Percentiles rank a stretch among this genome's conserved stretches.
Conservation (phyloP, 257 asterid species). For the Striga asiatica region DNA sequence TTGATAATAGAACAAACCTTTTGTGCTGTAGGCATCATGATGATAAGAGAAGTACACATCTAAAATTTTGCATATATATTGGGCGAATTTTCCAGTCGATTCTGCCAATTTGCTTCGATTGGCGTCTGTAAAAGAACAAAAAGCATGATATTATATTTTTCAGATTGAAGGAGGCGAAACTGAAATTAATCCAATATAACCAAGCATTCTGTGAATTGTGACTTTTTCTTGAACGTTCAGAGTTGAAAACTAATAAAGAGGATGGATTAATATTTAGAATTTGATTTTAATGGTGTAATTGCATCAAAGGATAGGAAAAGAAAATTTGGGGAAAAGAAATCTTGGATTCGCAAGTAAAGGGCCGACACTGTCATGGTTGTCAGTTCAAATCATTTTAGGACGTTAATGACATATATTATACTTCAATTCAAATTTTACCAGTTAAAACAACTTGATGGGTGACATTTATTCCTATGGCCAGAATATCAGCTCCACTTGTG, state of each 20-base stretch:
- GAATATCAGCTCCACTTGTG: slow-evolving; percentile 94
- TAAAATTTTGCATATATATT: slow-evolving; percentile 70
- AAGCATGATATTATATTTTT: background rate
- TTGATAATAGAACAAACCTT: slow-evolving; percentile 38
- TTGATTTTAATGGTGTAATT: too few species aligned
- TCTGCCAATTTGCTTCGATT: slow-evolving; percentile 61
- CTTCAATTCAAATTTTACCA: slow-evolving; percentile 37
- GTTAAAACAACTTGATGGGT: slow-evolving; percentile 92
- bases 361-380: too few species aligned
- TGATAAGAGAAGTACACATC: slow-evolving; percentile 77
- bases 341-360: too few species aligned
- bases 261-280: too few species aligned
- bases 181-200: background rate
- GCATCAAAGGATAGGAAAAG: too few species aligned
- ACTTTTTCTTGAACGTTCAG: background rate
- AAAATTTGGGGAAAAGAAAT: too few species aligned
- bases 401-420: background rate
- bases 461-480: slow-evolving; percentile 84
- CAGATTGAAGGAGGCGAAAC: background rate
- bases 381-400: too few species aligned
- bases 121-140: slow-evolving; percentile 38
- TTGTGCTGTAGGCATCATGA: slow-evolving; percentile 71
- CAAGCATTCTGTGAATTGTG: too few species aligned
- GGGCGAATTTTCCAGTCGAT: slow-evolving; percentile 61
- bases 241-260: too few species aligned